Evolutionary conservation across 208 protist genomes (phyloP).

Genomic region (Trypanosoma platydactyli): DNA sequence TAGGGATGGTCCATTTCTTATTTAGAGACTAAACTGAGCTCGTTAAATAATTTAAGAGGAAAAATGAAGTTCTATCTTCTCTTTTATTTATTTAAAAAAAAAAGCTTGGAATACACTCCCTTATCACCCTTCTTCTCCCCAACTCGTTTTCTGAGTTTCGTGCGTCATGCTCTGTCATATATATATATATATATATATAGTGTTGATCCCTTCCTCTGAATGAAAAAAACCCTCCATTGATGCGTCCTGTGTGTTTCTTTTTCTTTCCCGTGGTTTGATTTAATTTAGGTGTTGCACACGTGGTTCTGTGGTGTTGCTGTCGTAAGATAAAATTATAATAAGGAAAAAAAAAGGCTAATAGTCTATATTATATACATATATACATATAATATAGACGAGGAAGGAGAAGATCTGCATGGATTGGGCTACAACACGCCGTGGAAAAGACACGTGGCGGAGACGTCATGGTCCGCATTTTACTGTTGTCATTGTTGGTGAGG

Average conservation of each 20-base stretch:
- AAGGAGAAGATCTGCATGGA: slow-evolving; percentile 20
- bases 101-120: not conserved
- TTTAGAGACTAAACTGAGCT: no score
- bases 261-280: not conserved
- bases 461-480: slow-evolving; percentile 32
- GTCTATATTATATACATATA: slow-evolving; percentile 16
- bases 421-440: slow-evolving; percentile 10
- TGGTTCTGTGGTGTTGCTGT: not conserved
- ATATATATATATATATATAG: no score
- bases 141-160: not conserved
- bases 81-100: no score
- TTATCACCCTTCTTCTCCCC: not conserved
- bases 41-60: no score
- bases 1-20: no score
- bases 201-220: slow-evolving; percentile 10
- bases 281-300: not conserved
- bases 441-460: slow-evolving; percentile 15
- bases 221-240: not conserved
- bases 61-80: no score
- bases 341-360: no score
- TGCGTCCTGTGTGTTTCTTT: not conserved
- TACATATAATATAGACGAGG: not conserved
- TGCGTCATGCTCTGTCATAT: not conserved
- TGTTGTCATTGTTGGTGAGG: slow-evolving; percentile 73
- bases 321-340: not conserved